Base-by-base conservation (phyloP, 352 stramenopile genomes). In the Aphanomyces euteiches region DNA sequence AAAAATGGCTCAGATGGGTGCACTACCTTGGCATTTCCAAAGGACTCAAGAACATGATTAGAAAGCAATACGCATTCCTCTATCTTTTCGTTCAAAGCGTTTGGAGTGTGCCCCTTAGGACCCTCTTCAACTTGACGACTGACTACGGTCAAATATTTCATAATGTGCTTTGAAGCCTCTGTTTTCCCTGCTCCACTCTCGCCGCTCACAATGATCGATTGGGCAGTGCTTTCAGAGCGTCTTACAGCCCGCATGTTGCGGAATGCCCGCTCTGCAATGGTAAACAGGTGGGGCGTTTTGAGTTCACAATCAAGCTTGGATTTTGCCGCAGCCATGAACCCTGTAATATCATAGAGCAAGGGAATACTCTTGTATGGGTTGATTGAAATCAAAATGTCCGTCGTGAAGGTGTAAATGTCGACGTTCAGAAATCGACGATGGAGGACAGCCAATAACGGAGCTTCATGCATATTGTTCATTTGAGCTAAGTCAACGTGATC, bases 181-280 rank as follows among this genome's bases (percentile, higher is more conserved):
- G 94, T 98, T 78, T 98, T 98, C 7, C 94, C 94, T 0, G 92
- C 92, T 7, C 93, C 93, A 40, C 85, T 96, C 68, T 98, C 93
- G 36, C 93, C 93, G 21, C 87, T 97, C n/a, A 98, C 92, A 37
- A 98, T 81, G 74, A 98, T 98, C 0, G 87, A 97, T 73, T 98
- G 94, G 43, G 95, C 84, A 7, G 75, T 78, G 1, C 83, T 82
- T 28, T 28, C 28, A 2, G 28, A 28, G 28, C 0, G 28, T 2
- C 81, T 72, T 7, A 81, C 74, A 2, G 83, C 83, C 50, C 90
- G 88, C 81, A 91, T 87, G 13, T 82, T 79, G 3, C 72, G 73
- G 56, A 93, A 94, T 34, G 87, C 85, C 66, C 86, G 88, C 65
- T 89, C 85, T 0, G 88, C 86, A 56, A 94, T 91, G 13, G 82